Percentiles rank a stretch among this genome's conserved stretches.
These are phyloP conservation scores for Moesziomyces sp. DNA, from an alignment of 1,284 basidiomycete species.

Conservation along the genomic window DNA sequence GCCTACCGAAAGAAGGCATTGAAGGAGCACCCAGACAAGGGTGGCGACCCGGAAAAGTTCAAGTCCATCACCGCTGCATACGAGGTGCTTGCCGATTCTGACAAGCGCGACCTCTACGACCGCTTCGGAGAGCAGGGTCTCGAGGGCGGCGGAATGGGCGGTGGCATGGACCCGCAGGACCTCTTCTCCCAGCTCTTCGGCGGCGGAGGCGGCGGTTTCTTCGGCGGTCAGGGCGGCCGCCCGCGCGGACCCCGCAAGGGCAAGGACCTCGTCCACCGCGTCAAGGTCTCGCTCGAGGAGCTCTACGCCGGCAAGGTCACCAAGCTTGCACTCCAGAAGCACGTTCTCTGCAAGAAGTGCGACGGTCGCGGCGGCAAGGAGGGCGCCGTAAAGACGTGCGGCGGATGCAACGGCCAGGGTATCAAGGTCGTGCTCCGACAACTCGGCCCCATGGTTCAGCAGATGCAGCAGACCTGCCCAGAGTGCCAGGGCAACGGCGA, in stretches of 20 bases:
- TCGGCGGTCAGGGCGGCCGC: constrained; percentile 74
- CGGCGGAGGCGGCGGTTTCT: constrained; percentile 74
- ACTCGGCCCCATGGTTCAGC: constrained; percentile 99
- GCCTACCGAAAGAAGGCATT: constrained; percentile 63
- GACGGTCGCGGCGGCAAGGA: constrained; percentile 97
- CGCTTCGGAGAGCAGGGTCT: constrained; percentile 92
- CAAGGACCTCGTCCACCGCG: constrained; percentile 97
- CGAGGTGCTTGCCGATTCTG: constrained; percentile 88
- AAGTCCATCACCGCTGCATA: constrained; percentile 98
- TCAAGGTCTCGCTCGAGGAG: constrained; percentile 95
- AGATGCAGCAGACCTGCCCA: constrained; percentile 94
- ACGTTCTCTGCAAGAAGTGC: constrained; percentile 92
- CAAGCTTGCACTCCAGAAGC: constrained; percentile 95
- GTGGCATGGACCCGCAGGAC: constrained; percentile 97
- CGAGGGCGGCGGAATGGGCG: constrained; percentile 73
- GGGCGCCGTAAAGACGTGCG: constrained; percentile 86
- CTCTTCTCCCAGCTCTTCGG: constrained; percentile 97
- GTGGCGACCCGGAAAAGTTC: constrained; percentile 93
- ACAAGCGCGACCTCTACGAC: constrained; percentile 82
- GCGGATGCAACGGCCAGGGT: constrained; percentile 87
- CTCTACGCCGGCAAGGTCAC: constrained; percentile 98
- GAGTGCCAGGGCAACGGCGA: constrained; percentile 93
- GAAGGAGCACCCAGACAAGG: constrained; percentile 87
- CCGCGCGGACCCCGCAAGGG: constrained; percentile 90
- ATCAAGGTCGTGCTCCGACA: constrained; percentile 91